A percentile compares a stretch with the other conserved stretches of the same genome.
These are phyloP conservation scores for Marvania coccoides DNA, from an alignment of 139 green algal species.

Conservation along the genomic window DNA sequence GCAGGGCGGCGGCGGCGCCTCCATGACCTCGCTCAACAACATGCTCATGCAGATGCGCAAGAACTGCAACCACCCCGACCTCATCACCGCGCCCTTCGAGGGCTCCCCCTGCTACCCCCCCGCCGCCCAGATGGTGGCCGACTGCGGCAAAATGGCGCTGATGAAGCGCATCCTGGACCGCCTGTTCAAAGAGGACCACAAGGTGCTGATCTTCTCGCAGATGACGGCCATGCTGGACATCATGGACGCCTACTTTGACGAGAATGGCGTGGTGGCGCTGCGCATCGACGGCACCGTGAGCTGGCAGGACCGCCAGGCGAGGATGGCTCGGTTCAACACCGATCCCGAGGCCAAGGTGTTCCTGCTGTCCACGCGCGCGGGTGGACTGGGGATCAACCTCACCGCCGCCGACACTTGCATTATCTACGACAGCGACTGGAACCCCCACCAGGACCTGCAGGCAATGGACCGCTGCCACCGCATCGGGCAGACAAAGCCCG, in stretches of 20 bases:
- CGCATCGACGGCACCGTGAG: conserved; percentile 86
- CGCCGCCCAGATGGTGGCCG: conserved; percentile 59
- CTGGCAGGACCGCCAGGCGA: conserved; percentile 62
- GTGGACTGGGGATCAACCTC: conserved; percentile 93
- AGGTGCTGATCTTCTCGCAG: conserved; percentile 95
- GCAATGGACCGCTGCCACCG: conserved; percentile 98
- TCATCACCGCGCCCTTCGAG: conserved; percentile 72
- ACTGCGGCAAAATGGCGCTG: conserved; percentile 94
- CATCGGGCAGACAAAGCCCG: conserved; percentile 93
- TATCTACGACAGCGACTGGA: conserved; percentile 86
- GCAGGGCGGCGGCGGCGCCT: background rate
- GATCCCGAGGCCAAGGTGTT: conserved; percentile 73
- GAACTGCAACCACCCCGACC: conserved; percentile 98
- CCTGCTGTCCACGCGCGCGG: conserved; percentile 93
- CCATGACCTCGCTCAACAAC: conserved; percentile 78
- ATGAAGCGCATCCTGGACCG: conserved; percentile 75
- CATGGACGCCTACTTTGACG: conserved; percentile 83
- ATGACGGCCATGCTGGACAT: conserved; percentile 99
- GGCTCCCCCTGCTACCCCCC: conserved; percentile 44
- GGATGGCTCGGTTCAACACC: conserved; percentile 74
- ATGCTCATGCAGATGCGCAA: conserved; percentile 95
- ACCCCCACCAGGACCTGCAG: conserved; percentile 52
- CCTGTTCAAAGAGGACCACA: conserved; percentile 60
- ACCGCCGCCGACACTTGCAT: conserved; percentile 88
- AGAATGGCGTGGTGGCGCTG: conserved; percentile 57